These are phyloP conservation scores for Syzygium syzygioides DNA, from an alignment of 441 rosid genomes.

Conservation along the genomic window DNA sequence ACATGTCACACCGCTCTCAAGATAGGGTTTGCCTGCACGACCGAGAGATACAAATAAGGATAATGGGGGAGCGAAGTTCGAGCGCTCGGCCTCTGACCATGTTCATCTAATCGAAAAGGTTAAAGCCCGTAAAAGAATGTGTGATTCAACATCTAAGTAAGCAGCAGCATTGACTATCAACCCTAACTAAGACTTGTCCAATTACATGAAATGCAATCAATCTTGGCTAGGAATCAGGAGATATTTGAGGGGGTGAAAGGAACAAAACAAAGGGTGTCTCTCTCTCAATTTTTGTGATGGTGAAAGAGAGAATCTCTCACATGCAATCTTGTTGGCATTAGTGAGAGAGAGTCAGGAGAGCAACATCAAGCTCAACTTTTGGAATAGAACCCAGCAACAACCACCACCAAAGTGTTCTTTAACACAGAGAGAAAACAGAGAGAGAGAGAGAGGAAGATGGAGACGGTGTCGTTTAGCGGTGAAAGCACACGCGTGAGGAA, in stretches of 20 bases:
- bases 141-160: background rate
- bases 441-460: background rate
- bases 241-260: background rate
- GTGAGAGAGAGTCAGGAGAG: background rate
- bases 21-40: background rate
- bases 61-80: fast-evolving
- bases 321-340: background rate
- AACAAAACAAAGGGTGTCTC: background rate
- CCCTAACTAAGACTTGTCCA: background rate
- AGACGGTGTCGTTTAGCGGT: conserved; percentile 33
- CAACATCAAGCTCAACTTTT: background rate
- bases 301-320: background rate
- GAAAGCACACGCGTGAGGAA: conserved; percentile 24
- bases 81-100: fast-evolving
- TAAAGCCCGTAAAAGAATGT: fast-evolving
- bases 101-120: background rate
- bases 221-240: background rate
- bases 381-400: background rate
- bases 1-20: background rate
- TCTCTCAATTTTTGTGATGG: background rate
- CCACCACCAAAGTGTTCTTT: background rate
- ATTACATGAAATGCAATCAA: background rate
- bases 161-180: background rate
- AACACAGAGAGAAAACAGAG: background rate
- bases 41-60: background rate